Conservation (phyloP, 371 early-diverging fungal species). For the Rhizopus microsporus region DNA sequence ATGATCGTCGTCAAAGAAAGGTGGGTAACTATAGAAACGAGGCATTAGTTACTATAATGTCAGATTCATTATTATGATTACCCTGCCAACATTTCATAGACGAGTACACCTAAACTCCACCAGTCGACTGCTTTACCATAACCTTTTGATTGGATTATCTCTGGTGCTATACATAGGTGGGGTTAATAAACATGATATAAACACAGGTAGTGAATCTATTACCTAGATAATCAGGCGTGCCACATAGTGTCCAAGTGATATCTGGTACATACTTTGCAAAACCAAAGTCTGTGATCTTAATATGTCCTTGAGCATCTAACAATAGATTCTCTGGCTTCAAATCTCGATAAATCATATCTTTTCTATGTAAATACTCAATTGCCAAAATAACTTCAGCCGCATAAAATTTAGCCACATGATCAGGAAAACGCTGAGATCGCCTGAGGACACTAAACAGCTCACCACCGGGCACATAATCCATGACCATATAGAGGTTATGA, state of each 20-base stretch:
- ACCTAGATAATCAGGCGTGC: slow-evolving; percentile 97
- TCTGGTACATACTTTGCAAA: slow-evolving; percentile 95
- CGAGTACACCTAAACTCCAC: slow-evolving; percentile 96
- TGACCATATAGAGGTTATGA: slow-evolving; percentile 85
- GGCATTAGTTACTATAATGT: background rate
- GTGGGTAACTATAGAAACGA: slow-evolving; percentile 74
- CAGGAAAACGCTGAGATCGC: slow-evolving; percentile 78
- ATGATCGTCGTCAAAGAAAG: slow-evolving; percentile 95
- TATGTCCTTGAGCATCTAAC: slow-evolving; percentile 86
- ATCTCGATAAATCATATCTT: slow-evolving; percentile 92
- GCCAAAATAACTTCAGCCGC: slow-evolving; percentile 75
- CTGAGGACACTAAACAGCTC: slow-evolving; percentile 87
- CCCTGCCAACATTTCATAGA: slow-evolving; percentile 93
- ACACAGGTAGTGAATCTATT: background rate
- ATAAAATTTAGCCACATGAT: slow-evolving; percentile 86
- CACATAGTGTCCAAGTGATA: slow-evolving; percentile 96
- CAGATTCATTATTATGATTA: slow-evolving; percentile 9
- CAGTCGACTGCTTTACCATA: slow-evolving; percentile 96
- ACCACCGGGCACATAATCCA: slow-evolving; percentile 96
- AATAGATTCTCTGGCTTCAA: slow-evolving; percentile 93
- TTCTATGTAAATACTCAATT: slow-evolving; percentile 88
- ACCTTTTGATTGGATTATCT: slow-evolving; percentile 93
- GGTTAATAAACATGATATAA: background rate
- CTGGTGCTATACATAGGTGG: slow-evolving; percentile 68
- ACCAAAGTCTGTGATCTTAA: slow-evolving; percentile 99